Conservation (phyloP, 2,329 filamentous ascomycete genomes). For the Neofusicoccum sp. region DNA sequence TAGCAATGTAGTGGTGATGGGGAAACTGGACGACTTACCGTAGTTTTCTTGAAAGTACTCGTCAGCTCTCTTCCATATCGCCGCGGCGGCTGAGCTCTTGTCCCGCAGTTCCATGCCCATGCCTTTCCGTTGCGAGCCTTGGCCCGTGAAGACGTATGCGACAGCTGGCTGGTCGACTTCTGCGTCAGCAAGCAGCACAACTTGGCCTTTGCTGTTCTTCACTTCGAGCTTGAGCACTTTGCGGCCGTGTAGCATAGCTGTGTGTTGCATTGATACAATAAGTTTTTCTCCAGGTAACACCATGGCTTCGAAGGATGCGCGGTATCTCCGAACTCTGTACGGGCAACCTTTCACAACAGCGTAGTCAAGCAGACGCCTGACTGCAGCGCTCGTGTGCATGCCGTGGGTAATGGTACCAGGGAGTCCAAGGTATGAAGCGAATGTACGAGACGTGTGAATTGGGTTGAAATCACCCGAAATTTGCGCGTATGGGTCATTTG, state of each 20-base stretch:
- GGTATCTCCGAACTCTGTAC: conserved; percentile 28
- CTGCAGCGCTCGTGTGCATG: conserved; percentile 38
- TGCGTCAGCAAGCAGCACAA: conserved; percentile 32
- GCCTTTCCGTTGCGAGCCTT: conserved; percentile 39
- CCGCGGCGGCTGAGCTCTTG: conserved; percentile 30
- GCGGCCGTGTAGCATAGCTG: conserved; percentile 35
- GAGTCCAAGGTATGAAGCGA: conserved; percentile 37
- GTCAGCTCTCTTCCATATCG: conserved; percentile 56
- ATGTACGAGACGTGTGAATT: conserved; percentile 39
- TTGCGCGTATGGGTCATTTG: conserved; percentile 28
- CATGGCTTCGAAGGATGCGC: conserved; percentile 37
- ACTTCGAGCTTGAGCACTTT: conserved; percentile 36
- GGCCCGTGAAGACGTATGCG: conserved; percentile 44
- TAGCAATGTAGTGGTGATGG: not conserved
- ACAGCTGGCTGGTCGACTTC: conserved; percentile 34
- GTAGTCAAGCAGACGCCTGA: conserved; percentile 30
- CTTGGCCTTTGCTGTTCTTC: conserved; percentile 31
- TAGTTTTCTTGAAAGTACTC: conserved; percentile 34
- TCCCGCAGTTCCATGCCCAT: conserved; percentile 46
- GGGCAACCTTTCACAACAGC: conserved; percentile 24
- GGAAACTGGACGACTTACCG: conserved; percentile 24
- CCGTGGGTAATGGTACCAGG: conserved; percentile 44
- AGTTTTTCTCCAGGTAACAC: conserved; percentile 36
- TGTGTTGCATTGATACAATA: conserved; percentile 33
- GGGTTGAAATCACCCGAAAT: conserved; percentile 43